Conservation (phyloP, 129 eudicot species). For the Heracleum sosnowskyi region DNA sequence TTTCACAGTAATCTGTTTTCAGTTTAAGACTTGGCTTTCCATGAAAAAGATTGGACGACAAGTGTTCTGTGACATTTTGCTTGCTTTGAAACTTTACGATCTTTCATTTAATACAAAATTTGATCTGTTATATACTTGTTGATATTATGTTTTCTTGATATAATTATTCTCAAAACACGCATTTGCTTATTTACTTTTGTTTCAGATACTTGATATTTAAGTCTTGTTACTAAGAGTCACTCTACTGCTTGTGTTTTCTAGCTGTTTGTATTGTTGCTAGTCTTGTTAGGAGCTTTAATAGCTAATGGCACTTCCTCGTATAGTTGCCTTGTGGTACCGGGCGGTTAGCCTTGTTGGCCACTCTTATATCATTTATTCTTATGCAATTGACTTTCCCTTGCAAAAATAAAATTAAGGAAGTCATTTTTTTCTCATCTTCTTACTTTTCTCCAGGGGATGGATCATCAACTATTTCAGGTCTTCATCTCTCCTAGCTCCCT, state of each 20-base stretch:
- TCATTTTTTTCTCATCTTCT: constrained; percentile 3
- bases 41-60: neutral
- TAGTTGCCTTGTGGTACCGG: neutral
- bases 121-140: neutral
- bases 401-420: neutral
- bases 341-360: neutral
- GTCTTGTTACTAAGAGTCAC: neutral
- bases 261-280: neutral
- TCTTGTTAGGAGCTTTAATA: neutral
- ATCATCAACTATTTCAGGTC: constrained; percentile 71
- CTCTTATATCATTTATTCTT: neutral
- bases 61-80: neutral
- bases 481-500: constrained; percentile 70
- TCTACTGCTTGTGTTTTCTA: neutral
- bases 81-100: neutral
- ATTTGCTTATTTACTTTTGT: neutral
- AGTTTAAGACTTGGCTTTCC: neutral
- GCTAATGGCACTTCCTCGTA: neutral
- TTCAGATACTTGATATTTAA: neutral
- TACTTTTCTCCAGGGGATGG: constrained; percentile 49
- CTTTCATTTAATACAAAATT: neutral
- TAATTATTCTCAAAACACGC: neutral
- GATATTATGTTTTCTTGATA: neutral
- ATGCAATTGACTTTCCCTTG: neutral
- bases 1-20: neutral